Base-by-base conservation (phyloP, 768 basidiomycete genomes). In the Russula sp. region DNA sequence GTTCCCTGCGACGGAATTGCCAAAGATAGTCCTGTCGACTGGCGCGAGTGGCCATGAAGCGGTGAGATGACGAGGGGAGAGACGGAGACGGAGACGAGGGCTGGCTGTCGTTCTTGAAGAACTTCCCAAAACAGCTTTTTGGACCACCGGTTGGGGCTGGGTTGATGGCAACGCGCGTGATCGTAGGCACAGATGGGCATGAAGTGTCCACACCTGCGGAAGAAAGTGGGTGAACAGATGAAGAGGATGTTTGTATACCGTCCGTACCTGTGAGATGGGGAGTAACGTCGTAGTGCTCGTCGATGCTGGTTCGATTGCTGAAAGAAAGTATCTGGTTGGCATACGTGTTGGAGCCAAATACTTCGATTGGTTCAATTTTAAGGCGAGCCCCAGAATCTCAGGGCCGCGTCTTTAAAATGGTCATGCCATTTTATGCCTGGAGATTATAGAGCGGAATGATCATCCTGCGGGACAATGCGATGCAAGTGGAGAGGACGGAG, bases 371-470 rank as follows among this genome's bases (percentile, higher is more conserved):
- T 69, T 94, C 92, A 2, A 93, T n/a, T n/a, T 74, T n/a, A 86
- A 68, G 5, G 84, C 90, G 5, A 95, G 78, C 39, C 85, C 87
- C 16, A 92, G 81, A 32, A 95, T 74, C 70, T 94, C 92, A 35
- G 91, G 74, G 2, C 88, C 87, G 5, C 86, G 80, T 65, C 80
- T 84, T 57, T 78, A 75, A 68, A 90, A 91, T 94, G 13, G 90
- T 85, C 79, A 93, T 79, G 53, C 93, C 88, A 64, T 90, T 88
- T 72, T 95, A 92, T 0, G 90, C 90, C 61, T 88, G 86, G 22
- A 95, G 80, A 69, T 93, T 93, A 74, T 93, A 92, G 3, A 94
- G 76, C 0, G 92, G 90, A 58, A 93, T 85, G 69, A 93, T 93
- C 71, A 81, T 84, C 61, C 89, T 80, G n/a, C 88, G 78, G 34